Conservation (phyloP, 371 early-diverging fungal species). For the Encephalitozoon cuniculi region DNA sequence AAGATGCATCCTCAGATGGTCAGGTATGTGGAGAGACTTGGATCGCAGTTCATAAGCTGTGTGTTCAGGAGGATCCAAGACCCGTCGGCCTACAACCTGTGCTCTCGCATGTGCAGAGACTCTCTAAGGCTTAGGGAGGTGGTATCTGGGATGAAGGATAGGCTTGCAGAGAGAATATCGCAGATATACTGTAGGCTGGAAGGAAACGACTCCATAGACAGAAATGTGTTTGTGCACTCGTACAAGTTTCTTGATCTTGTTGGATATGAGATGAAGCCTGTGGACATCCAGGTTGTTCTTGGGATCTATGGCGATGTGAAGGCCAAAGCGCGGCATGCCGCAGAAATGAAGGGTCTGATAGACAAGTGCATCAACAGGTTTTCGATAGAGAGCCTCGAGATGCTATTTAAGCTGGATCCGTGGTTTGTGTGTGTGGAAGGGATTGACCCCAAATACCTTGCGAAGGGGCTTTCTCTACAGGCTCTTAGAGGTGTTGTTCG, state of each 20-base stretch:
- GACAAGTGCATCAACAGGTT: conserved; percentile 7
- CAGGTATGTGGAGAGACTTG: not conserved
- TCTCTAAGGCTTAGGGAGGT: not conserved
- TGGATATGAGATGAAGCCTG: not conserved
- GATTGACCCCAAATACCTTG: not conserved
- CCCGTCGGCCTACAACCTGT: not conserved
- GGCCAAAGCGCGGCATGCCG: not conserved
- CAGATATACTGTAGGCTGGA: not conserved
- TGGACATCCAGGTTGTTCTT: conserved; percentile 13
- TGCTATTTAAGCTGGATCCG: conserved; percentile 22
- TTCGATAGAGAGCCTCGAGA: not conserved
- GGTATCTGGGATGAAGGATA: not conserved
- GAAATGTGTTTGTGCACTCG: not conserved
- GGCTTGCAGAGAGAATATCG: conserved; percentile 4
- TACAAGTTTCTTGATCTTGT: conserved; percentile 4
- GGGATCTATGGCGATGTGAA: conserved; percentile 6
- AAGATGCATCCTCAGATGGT: not conserved
- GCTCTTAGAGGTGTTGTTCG: conserved; percentile 1
- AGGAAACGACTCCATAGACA: not conserved
- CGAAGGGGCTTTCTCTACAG: not conserved
- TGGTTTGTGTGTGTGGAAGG: not conserved
- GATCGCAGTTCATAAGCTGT: not conserved
- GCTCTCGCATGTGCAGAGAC: not conserved
- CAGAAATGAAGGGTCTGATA: not conserved
- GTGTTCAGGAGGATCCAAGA: not conserved